A percentile compares a stretch with the other conserved stretches of the same genome.
phyloP scores from a whole-genome alignment of 345 rosid genomes.

The Syzygium aromaticum region DNA sequence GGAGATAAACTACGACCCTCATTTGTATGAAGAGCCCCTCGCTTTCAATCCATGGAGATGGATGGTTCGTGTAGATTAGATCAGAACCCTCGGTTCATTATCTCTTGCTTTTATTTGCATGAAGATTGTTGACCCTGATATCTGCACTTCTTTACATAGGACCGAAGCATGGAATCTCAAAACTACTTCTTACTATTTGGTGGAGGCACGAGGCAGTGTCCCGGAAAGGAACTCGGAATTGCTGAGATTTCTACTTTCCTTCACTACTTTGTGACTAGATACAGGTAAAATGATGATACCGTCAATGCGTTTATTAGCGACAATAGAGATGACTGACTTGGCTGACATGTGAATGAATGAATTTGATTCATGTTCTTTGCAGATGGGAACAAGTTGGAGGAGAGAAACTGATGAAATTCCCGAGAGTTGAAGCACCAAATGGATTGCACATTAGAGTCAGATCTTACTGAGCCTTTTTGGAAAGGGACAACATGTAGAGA shows the following conservation, averaged over 20 bases:
- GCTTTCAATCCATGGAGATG: conserved; percentile 85
- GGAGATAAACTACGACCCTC: conserved; percentile 65
- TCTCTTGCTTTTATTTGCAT: neutral
- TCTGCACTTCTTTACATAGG: conserved; percentile 22
- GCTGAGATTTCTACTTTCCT: conserved; percentile 78
- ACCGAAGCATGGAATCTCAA: conserved; percentile 56
- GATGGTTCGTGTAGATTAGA: conserved; percentile 25
- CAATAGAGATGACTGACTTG: neutral
- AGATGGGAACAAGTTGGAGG: conserved; percentile 57
- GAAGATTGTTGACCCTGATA: neutral
- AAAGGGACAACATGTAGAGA: neutral
- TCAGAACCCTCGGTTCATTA: neutral
- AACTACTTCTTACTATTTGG: conserved; percentile 63
- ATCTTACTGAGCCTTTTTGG: neutral
- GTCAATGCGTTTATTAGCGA: neutral
- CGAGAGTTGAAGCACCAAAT: conserved; percentile 55
- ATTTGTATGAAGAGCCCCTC: conserved; percentile 50
- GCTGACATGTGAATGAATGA: neutral
- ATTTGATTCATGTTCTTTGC: neutral
- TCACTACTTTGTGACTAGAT: conserved; percentile 79
- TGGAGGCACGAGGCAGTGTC: conserved; percentile 80
- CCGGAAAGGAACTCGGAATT: conserved; percentile 88
- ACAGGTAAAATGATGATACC: conserved; percentile 28
- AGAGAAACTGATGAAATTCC: conserved; percentile 25
- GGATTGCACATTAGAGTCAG: conserved; percentile 23